Conservation (phyloP, 768 basidiomycete genomes). For the Naganishia vishniacii region DNA sequence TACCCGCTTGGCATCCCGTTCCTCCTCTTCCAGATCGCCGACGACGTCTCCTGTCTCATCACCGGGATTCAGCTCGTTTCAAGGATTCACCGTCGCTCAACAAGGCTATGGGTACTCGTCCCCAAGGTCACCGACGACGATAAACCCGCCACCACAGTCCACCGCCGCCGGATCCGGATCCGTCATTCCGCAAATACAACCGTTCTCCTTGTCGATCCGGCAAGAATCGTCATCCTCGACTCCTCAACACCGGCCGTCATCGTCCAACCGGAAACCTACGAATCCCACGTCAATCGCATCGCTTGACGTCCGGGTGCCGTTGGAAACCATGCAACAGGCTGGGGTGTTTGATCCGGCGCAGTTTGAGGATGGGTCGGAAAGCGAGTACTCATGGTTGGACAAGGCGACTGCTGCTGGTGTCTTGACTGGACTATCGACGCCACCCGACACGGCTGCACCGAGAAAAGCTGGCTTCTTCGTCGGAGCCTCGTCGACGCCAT, state of each 20-base stretch:
- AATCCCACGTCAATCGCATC: neutral
- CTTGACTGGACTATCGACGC: neutral
- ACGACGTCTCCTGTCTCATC: too few relatives aligned
- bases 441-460: too few relatives aligned
- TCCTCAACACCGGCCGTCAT: too few relatives aligned
- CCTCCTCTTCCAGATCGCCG: neutral
- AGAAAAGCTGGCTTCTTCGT: neutral
- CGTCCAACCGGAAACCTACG: too few relatives aligned
- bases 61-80: conserved; percentile 5
- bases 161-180: neutral
- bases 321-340: neutral
- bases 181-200: neutral
- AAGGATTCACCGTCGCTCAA: neutral
- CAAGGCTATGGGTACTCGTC: neutral
- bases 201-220: conserved; percentile 18
- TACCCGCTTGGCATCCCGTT: neutral
- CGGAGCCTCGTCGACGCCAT: neutral
- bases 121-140: neutral
- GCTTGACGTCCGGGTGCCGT: neutral
- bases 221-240: neutral
- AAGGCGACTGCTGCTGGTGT: neutral
- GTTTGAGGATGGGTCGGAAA: conserved; percentile 13
- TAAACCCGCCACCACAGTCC: neutral
- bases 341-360: conserved; percentile 6
- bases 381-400: neutral